Evolutionary conservation across 805 yeast species (phyloP).

Genomic region (Kockiozyma suomiensis): DNA sequence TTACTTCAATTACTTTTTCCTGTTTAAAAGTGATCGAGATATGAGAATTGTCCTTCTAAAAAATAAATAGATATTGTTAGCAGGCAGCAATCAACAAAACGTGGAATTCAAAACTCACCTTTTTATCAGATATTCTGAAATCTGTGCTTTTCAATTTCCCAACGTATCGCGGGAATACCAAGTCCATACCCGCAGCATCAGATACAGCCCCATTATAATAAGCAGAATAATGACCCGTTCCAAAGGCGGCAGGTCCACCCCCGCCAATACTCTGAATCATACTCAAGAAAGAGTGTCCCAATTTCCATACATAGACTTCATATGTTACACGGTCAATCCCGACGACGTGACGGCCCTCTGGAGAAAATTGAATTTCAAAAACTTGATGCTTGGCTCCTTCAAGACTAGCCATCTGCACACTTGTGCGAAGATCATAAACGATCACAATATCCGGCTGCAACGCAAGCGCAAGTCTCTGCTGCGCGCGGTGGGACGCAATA

Average conservation of each 20-base stretch:
- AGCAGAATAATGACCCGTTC: conserved; percentile 8
- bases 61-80: not conserved
- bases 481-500: conserved; percentile 35
- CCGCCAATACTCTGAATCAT: conserved; percentile 34
- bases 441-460: conserved; percentile 31
- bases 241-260: conserved; percentile 6
- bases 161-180: conserved; percentile 30
- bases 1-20: conserved; percentile 26
- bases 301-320: conserved; percentile 33
- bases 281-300: conserved; percentile 35
- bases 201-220: conserved; percentile 18
- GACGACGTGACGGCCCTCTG: conserved; percentile 34
- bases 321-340: conserved; percentile 27
- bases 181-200: conserved; percentile 25
- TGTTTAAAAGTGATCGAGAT: conserved; percentile 19
- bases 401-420: conserved; percentile 32
- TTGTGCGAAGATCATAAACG: conserved; percentile 36
- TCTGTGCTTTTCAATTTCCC: conserved; percentile 19
- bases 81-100: not conserved
- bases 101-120: not conserved
- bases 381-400: conserved; percentile 30
- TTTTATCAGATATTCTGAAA: conserved; percentile 13
- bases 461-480: conserved; percentile 35
- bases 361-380: conserved; percentile 30
- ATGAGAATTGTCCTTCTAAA: conserved; percentile 13